Evolutionary conservation across 2,329 filamentous ascomycete species (phyloP).

Genomic region (Ceratocystis eucalypticola): DNA sequence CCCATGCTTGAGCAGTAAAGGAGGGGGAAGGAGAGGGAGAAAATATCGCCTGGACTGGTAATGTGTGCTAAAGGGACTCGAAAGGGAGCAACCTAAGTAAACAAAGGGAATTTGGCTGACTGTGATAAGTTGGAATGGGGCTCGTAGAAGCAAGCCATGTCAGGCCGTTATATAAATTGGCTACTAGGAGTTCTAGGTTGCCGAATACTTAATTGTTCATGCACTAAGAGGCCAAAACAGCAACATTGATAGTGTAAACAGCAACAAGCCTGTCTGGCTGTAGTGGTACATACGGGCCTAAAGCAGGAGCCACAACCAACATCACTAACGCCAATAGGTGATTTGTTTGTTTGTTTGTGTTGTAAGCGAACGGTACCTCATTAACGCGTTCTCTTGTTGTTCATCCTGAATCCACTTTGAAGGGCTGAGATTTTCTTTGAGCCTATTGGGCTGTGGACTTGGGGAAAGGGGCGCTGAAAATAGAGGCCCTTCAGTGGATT

Average conservation of each 20-base stretch:
- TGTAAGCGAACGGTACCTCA: not conserved
- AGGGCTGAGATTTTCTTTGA: not conserved
- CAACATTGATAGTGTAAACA: not conserved
- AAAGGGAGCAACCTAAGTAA: not conserved
- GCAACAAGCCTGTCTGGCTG: not conserved
- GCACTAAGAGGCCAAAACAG: not conserved
- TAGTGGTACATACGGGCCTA: not conserved
- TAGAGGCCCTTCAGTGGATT: not conserved
- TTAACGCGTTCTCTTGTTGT: not conserved
- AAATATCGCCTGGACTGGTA: no score
- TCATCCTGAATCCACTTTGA: not conserved
- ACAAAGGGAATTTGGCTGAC: not conserved
- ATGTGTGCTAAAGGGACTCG: not conserved
- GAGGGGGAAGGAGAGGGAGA: not conserved
- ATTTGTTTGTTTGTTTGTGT: conserved; percentile 2
- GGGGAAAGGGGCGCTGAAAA: not conserved
- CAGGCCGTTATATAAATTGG: not conserved
- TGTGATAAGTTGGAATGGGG: no score
- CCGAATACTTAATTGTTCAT: not conserved
- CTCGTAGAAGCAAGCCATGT: not conserved
- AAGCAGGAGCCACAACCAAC: not conserved
- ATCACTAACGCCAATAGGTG: not conserved
- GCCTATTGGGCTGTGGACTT: not conserved
- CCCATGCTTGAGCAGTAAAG: no score
- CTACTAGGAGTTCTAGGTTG: not conserved